Evolutionary conservation across 768 basidiomycete species (phyloP).

Genomic region (Leccinum ochraceum): DNA sequence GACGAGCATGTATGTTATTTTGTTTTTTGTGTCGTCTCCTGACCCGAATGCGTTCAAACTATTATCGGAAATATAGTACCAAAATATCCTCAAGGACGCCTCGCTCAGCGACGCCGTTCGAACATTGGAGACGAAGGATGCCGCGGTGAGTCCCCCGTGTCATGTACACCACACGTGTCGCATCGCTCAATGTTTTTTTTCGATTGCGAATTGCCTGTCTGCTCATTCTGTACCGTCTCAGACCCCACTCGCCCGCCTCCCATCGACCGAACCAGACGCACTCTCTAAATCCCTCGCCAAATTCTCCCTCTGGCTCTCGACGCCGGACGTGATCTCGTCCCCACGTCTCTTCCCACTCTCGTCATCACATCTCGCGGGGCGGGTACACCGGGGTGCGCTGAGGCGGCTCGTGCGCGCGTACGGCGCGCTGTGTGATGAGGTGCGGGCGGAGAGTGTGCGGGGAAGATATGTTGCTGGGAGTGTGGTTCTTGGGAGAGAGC

Average conservation of each 20-base stretch:
- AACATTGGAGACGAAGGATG: constrained; percentile 25
- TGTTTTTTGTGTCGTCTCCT: neutral
- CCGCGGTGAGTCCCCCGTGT: constrained; percentile 16
- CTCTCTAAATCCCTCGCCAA: constrained; percentile 62
- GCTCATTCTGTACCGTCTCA: constrained; percentile 23
- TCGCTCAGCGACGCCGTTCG: constrained; percentile 28
- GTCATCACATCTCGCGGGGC: constrained; percentile 60
- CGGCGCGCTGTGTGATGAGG: constrained; percentile 69
- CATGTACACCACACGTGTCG: neutral
- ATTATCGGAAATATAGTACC: constrained; percentile 9
- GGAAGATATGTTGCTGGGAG: constrained; percentile 85
- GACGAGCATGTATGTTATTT: constrained; percentile 74
- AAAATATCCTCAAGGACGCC: constrained; percentile 30
- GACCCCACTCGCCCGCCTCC: constrained; percentile 74
- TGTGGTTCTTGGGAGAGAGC: constrained; percentile 78
- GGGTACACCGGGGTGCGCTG: constrained; percentile 78
- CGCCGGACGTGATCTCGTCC: constrained; percentile 76
- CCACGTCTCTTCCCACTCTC: constrained; percentile 76
- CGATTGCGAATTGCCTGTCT: neutral
- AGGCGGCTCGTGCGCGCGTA: constrained; percentile 70
- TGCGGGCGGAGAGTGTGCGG: constrained; percentile 61
- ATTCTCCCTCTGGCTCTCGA: constrained; percentile 87
- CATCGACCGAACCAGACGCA: constrained; percentile 60
- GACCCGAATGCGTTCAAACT: too few relatives aligned
- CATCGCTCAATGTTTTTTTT: neutral